A percentile compares a stretch with the other conserved stretches of the same genome.
phyloP scores from a whole-genome alignment of 768 basidiomycete genomes.

The Fomitopsis serialis region DNA sequence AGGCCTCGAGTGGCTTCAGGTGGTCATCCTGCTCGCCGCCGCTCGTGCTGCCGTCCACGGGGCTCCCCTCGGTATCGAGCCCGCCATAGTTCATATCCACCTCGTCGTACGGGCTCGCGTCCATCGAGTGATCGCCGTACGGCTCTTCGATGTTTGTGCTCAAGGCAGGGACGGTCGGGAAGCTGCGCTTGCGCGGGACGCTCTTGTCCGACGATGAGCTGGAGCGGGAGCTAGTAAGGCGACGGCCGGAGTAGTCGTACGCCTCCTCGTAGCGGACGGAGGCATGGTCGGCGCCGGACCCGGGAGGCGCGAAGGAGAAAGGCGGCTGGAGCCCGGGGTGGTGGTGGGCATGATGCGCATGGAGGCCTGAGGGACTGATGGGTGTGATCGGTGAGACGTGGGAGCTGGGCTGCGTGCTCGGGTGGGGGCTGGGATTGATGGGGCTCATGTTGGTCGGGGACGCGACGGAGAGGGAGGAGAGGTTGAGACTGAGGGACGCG shows the following conservation, averaged over 20 bases:
- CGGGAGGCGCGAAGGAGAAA: conserved; percentile 47
- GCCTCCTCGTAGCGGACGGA: conserved; percentile 28
- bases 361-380: conserved; percentile 45
- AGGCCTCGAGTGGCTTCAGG: conserved; percentile 24
- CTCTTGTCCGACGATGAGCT: conserved; percentile 50
- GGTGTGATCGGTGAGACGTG: conserved; percentile 46
- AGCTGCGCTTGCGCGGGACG: conserved; percentile 64
- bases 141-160: conserved; percentile 27
- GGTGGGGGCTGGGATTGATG: conserved; percentile 40
- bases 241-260: conserved; percentile 29
- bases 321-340: conserved; percentile 35
- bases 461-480: conserved; percentile 59
- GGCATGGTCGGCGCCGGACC: conserved; percentile 18
- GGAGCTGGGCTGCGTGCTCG: conserved; percentile 26
- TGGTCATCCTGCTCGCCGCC: conserved; percentile 31
- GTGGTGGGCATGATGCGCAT: conserved; percentile 33
- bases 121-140: conserved; percentile 27
- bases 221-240: conserved; percentile 33
- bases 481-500: conserved; percentile 45
- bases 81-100: conserved; percentile 44
- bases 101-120: conserved; percentile 50
- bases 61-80: conserved; percentile 46
- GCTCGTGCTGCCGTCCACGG: conserved; percentile 31
- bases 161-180: conserved; percentile 40
- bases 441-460: conserved; percentile 66